These are phyloP conservation scores for Cenchrus americanus DNA, from an alignment of 176 grass and related monocot genomes.

Conservation along the genomic window DNA sequence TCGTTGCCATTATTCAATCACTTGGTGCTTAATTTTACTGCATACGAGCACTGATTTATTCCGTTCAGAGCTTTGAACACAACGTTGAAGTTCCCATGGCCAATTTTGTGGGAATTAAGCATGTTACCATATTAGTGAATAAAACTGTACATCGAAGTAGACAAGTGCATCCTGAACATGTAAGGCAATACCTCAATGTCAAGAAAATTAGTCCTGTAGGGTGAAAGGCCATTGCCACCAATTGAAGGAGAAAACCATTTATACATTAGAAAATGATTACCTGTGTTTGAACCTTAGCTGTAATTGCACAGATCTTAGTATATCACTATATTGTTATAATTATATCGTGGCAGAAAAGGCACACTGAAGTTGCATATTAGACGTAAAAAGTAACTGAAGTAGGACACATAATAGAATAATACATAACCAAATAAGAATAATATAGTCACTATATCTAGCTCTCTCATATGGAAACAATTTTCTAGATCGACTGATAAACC, in stretches of 20 bases:
- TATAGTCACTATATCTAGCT: no score
- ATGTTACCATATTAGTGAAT: slow-evolving; percentile 6
- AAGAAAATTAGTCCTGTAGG: slow-evolving; percentile 90
- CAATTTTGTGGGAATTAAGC: slow-evolving; percentile 81
- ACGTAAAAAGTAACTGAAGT: neutral
- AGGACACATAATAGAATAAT: neutral
- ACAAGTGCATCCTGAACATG: neutral
- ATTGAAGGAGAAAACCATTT: slow-evolving; percentile 69
- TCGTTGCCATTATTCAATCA: slow-evolving; percentile 78
- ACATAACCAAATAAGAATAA: no score
- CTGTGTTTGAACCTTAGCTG: neutral
- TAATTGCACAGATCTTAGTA: no score
- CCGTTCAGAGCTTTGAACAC: slow-evolving; percentile 96
- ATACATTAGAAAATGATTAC: neutral
- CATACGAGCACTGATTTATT: slow-evolving; percentile 94
- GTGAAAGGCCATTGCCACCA: slow-evolving; percentile 79
- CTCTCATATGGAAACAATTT: no score
- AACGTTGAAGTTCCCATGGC: slow-evolving; percentile 82
- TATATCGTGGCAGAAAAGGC: neutral
- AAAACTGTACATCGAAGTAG: slow-evolving; percentile 15
- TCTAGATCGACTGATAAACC: no score
- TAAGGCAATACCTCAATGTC: slow-evolving; percentile 68
- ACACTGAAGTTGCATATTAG: neutral
- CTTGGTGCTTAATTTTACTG: slow-evolving; percentile 84
- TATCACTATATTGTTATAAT: no score